Percentiles rank a stretch among this genome's conserved stretches.
Conservation (phyloP, 179 eudicot species). For the Beta lomatogona region DNA sequence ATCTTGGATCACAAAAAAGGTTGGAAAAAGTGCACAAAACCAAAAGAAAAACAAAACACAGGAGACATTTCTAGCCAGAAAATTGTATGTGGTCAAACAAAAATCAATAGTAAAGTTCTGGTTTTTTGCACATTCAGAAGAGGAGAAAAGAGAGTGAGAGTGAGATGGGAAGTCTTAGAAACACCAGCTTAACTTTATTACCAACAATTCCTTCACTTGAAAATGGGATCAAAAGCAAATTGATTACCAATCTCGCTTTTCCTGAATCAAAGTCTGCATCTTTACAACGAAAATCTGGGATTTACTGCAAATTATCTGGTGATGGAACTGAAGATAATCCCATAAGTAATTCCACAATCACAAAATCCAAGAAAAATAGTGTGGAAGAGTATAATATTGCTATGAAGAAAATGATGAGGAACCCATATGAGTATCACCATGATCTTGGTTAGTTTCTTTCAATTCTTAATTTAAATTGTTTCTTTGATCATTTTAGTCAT, state of each 20-base stretch:
- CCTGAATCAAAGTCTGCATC: not conserved
- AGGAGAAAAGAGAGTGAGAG: not conserved
- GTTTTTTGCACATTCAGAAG: not conserved
- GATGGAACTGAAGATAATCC: slow-evolving; percentile 19
- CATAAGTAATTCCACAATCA: slow-evolving; percentile 19
- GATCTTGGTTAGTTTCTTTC: slow-evolving; percentile 68
- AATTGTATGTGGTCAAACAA: not conserved
- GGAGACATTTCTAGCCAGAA: not conserved
- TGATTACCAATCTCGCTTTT: not conserved
- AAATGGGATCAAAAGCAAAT: slow-evolving; percentile 23
- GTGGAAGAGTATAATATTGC: slow-evolving; percentile 81
- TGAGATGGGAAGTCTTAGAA: slow-evolving; percentile 29
- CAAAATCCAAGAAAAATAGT: slow-evolving; percentile 29
- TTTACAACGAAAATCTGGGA: slow-evolving; percentile 19
- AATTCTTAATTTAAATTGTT: not conserved
- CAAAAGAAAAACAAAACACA: not conserved
- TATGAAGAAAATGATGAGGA: slow-evolving; percentile 92
- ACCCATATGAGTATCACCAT: slow-evolving; percentile 94
- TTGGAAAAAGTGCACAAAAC: slow-evolving; percentile 3
- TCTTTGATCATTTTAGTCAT: not conserved
- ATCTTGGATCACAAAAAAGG: not conserved
- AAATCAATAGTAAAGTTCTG: not conserved
- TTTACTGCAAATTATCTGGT: slow-evolving; percentile 30
- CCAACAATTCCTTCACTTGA: slow-evolving; percentile 23
- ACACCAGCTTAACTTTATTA: slow-evolving; percentile 13